phyloP scores from a whole-genome alignment of 441 rosid genomes.

The Corymbia citriodora region DNA sequence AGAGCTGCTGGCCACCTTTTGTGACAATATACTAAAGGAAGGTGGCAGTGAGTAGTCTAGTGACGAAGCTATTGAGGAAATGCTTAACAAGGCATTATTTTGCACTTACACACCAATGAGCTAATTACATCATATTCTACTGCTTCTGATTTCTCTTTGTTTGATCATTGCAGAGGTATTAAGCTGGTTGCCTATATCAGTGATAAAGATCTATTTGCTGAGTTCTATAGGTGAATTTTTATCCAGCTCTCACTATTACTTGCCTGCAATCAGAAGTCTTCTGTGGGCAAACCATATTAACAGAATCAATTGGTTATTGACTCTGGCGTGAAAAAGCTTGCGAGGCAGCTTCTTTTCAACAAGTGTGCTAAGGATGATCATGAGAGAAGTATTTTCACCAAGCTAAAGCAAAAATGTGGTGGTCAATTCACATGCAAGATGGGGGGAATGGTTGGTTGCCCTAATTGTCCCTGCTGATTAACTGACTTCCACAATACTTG shows the following conservation, averaged over 20 bases:
- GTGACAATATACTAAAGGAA: background rate
- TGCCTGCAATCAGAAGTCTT: background rate
- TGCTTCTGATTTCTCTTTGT: background rate
- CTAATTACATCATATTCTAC: background rate
- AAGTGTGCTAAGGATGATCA: background rate
- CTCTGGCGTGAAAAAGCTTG: background rate
- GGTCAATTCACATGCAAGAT: background rate
- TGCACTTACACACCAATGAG: background rate
- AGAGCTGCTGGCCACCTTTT: background rate
- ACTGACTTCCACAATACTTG: background rate
- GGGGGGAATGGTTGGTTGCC: background rate
- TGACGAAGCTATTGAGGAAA: background rate
- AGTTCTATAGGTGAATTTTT: background rate
- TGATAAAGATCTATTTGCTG: background rate
- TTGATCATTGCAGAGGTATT: background rate
- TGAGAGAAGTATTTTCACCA: background rate
- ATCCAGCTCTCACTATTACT: background rate
- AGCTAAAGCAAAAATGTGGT: background rate
- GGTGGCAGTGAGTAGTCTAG: background rate
- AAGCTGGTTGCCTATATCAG: background rate
- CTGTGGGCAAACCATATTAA: background rate
- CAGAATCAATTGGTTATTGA: background rate
- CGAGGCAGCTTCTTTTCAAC: rapidly evolving
- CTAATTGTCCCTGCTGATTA: background rate
- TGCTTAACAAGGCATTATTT: background rate